Percentiles rank a stretch among this genome's conserved stretches.
These are phyloP conservation scores for Bolboschoenoplectus hybrid DNA, from an alignment of 202 grass and related monocot genomes.

Conservation along the genomic window DNA sequence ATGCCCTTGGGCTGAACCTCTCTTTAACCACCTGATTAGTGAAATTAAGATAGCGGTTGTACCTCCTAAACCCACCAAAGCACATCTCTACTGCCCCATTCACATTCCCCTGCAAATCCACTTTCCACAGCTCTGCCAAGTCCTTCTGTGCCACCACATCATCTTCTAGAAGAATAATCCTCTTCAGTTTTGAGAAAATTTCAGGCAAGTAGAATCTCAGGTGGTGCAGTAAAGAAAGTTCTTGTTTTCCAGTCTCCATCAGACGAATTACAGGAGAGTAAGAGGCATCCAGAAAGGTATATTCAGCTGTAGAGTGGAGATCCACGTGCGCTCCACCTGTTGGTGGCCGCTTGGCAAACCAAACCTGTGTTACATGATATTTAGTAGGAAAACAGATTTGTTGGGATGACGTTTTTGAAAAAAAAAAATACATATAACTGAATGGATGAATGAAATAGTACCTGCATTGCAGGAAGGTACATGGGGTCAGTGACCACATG, in stretches of 20 bases:
- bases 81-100: slow-evolving; percentile 81
- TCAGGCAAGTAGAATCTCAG: slow-evolving; percentile 90
- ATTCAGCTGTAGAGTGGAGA: slow-evolving; percentile 59
- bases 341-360: slow-evolving; percentile 68
- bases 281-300: slow-evolving; percentile 65
- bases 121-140: slow-evolving; percentile 58
- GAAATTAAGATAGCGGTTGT: slow-evolving; percentile 87
- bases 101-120: slow-evolving; percentile 67
- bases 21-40: slow-evolving; percentile 51
- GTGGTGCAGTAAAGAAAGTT: slow-evolving; percentile 70
- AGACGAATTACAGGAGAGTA: slow-evolving; percentile 64
- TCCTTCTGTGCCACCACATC: slow-evolving; percentile 92
- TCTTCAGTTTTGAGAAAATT: slow-evolving; percentile 71
- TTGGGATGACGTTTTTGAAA: not conserved
- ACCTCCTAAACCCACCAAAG: slow-evolving; percentile 84
- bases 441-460: slow-evolving; percentile 20
- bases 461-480: slow-evolving; percentile 86
- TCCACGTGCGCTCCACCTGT: slow-evolving; percentile 72
- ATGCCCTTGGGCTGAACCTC: slow-evolving; percentile 57
- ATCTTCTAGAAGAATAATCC: slow-evolving; percentile 81
- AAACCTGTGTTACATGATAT: slow-evolving; percentile 31
- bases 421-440: not conserved
- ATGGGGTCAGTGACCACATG: slow-evolving; percentile 91
- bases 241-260: slow-evolving; percentile 60
- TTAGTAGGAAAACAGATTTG: not conserved